A percentile compares a stretch with the other conserved stretches of the same genome.
Conservation (phyloP, 2,329 filamentous ascomycete genomes). For the Shiraia sp. region DNA sequence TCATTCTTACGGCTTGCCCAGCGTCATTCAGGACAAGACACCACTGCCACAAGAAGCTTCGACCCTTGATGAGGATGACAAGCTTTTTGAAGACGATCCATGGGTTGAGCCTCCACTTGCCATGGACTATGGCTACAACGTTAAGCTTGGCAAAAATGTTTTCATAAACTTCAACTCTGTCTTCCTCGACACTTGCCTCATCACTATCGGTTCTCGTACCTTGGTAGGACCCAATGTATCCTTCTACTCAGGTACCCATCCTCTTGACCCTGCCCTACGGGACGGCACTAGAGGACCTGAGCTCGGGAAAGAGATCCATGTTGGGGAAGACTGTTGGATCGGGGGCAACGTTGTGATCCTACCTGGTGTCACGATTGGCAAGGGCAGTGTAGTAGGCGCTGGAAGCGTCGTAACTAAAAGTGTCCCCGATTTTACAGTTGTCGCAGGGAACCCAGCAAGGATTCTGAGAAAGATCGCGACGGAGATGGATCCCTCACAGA, state of each 20-base stretch:
- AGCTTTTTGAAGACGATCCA: slow-evolving; percentile 65
- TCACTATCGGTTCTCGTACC: slow-evolving; percentile 76
- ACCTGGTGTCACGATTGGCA: slow-evolving; percentile 77
- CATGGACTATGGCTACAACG: slow-evolving; percentile 78
- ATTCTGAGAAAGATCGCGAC: slow-evolving; percentile 57
- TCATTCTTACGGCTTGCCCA: slow-evolving; percentile 40
- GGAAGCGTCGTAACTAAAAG: slow-evolving; percentile 83
- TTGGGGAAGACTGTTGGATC: slow-evolving; percentile 70
- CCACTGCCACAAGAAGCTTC: slow-evolving; percentile 64
- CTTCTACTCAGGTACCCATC: slow-evolving; percentile 76
- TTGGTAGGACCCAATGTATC: slow-evolving; percentile 78
- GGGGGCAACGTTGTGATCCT: slow-evolving; percentile 61
- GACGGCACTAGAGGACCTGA: slow-evolving; percentile 79
- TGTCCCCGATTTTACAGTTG: slow-evolving; percentile 66
- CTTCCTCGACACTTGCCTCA: slow-evolving; percentile 75
- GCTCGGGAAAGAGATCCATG: slow-evolving; percentile 69
- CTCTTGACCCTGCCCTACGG: slow-evolving; percentile 72
- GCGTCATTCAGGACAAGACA: slow-evolving; percentile 64
- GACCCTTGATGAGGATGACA: slow-evolving; percentile 66
- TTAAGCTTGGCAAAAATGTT: slow-evolving; percentile 70
- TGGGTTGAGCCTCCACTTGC: slow-evolving; percentile 72
- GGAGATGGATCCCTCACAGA: slow-evolving; percentile 32
- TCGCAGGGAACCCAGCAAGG: slow-evolving; percentile 69
- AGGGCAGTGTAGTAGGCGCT: slow-evolving; percentile 74
- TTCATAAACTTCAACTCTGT: slow-evolving; percentile 77